Evolutionary conservation across 495 filamentous ascomycete species (phyloP), one percentile per base, ranked within the genome.

Genomic region (Penicillium egyptiacum): DNA sequence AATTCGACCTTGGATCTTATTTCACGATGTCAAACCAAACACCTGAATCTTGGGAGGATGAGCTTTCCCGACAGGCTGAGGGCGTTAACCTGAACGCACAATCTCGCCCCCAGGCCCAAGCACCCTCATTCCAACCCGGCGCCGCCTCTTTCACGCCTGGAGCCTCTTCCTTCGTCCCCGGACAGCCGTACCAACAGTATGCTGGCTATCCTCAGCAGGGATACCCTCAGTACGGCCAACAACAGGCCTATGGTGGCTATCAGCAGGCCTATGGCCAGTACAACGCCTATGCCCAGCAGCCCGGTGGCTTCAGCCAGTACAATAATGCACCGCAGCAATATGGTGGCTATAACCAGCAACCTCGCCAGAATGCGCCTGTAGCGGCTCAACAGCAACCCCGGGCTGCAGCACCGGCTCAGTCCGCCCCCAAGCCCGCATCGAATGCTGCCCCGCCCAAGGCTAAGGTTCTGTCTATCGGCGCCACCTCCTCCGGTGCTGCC

Each of bases 41-140:
- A 37, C 87, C 90, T 45, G 91, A 96, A 58, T 93, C 89, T 19
- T 98, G 94, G 94, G 94, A 98, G 77, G 91, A 98, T 63, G 94
- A 96, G 57, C 86, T 91, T 68, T 85, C 90, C 37, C 87, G 85
- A 46, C 90, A 96, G 77, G 89, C 96, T 51, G 89, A 94, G 56
- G 85, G 88, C 61, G 84, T 96, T 60, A 84, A 90, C 54, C 82
- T 88, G 69, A 92, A 93, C 72, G 81, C 86, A 60, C 87, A 89
- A 65, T 80, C 90, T 71, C 91, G 90, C 62, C 70, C 92, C 40
- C 84, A 86, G 69, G 74, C 79, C 58, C 84, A 83, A 70, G 77
- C 80, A 63, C 63, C 77, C 61, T 54, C 76, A 6, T 70, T 80
- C 66, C 50, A 62, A 28, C 88, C 91, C 4, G 90, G 88, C 37